A percentile compares a stretch with the other conserved stretches of the same genome.
Conservation (phyloP, 305 asterid species). For the Solanum hybrid region DNA sequence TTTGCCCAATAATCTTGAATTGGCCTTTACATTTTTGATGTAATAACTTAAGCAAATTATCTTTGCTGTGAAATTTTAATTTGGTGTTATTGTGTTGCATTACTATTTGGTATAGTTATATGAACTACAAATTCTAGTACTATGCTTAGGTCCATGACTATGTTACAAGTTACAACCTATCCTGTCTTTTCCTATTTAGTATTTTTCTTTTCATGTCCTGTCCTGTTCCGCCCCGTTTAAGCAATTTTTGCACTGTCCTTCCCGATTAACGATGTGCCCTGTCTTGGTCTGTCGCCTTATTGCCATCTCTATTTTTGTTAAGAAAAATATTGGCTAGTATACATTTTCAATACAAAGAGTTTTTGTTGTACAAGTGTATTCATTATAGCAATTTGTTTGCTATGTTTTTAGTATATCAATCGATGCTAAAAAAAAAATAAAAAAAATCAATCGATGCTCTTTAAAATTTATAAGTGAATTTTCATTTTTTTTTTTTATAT, state of each 20-base stretch:
- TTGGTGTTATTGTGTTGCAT: background rate
- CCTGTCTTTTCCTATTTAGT: too few species aligned
- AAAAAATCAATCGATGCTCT: too few species aligned
- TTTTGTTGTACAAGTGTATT: background rate
- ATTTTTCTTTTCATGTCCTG: background rate
- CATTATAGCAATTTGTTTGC: too few species aligned
- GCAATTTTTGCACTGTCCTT: too few species aligned
- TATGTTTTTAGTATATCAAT: too few species aligned
- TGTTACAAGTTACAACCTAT: too few species aligned
- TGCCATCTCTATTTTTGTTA: background rate
- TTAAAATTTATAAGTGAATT: too few species aligned
- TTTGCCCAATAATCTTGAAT: background rate
- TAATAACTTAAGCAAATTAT: background rate
- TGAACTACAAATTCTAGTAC: background rate
- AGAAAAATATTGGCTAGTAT: background rate
- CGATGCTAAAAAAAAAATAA: too few species aligned
- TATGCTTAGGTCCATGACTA: background rate
- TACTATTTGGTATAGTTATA: background rate
- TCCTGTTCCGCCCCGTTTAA: background rate
- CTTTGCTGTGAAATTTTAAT: background rate
- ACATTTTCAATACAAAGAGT: background rate
- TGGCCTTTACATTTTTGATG: background rate
- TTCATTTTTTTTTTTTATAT: too few species aligned
- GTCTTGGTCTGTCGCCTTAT: background rate
- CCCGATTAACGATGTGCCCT: too few species aligned